Evolutionary conservation across 148 eudicot species (phyloP).

Genomic region (Dianthus caryophyllus): DNA sequence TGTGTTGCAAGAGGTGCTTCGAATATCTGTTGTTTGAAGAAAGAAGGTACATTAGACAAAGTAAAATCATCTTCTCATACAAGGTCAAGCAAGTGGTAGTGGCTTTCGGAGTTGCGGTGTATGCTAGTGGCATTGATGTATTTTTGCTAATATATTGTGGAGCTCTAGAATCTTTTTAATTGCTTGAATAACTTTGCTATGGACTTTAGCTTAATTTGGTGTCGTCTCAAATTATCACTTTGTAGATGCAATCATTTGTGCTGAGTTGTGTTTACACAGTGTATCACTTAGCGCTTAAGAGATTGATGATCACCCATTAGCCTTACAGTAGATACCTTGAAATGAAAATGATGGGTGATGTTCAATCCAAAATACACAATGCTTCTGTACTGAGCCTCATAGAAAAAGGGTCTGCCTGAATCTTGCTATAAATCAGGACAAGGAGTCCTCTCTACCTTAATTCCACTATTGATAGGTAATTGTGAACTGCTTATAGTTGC

Average conservation of each 20-base stretch:
- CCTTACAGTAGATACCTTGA: too few species aligned
- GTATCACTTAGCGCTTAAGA: too few species aligned
- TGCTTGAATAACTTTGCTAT: neutral
- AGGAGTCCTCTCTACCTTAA: too few species aligned
- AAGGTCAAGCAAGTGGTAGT: neutral
- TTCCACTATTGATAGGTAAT: too few species aligned
- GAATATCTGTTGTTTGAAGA: neutral
- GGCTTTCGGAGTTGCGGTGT: neutral
- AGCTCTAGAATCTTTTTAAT: neutral
- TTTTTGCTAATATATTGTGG: neutral
- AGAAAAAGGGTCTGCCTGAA: too few species aligned
- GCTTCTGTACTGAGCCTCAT: too few species aligned
- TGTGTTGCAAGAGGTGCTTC: too few species aligned
- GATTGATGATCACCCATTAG: too few species aligned
- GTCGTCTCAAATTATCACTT: neutral
- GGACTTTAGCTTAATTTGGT: neutral
- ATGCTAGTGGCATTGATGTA: neutral
- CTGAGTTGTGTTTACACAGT: neutral
- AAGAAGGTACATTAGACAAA: neutral
- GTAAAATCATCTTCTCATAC: neutral
- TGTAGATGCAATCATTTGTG: neutral
- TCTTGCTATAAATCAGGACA: too few species aligned
- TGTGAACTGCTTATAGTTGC: too few species aligned
- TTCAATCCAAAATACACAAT: too few species aligned
- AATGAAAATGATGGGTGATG: too few species aligned